These are phyloP conservation scores for Botryotinia calthae DNA, from an alignment of 2,329 filamentous ascomycete genomes.

Conservation along the genomic window DNA sequence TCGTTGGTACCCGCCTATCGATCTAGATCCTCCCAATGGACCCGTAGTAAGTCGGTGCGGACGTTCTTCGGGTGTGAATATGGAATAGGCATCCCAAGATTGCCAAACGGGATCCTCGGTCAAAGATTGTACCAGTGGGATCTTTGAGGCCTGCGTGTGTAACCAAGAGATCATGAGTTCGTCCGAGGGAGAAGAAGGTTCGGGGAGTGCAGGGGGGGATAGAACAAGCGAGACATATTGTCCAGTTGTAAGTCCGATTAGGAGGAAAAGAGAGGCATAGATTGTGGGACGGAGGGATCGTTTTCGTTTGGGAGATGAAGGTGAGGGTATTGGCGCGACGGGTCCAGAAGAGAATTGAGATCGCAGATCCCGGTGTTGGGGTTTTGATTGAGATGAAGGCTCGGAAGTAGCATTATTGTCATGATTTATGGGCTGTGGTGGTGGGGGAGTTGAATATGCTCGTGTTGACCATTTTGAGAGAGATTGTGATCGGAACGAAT, in stretches of 20 bases:
- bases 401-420: background rate
- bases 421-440: conserved; percentile 4
- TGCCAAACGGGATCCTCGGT: conserved; percentile 44
- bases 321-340: background rate
- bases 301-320: conserved; percentile 26
- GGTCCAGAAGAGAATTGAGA: conserved; percentile 32
- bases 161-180: conserved; percentile 43
- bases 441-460: conserved; percentile 15
- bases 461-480: background rate
- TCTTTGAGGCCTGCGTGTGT: conserved; percentile 43
- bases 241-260: conserved; percentile 44
- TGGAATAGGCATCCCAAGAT: conserved; percentile 46
- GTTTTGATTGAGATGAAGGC: background rate
- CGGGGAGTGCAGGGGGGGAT: conserved; percentile 45
- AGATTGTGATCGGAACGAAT: background rate
- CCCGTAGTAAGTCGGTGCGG: conserved; percentile 43
- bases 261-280: conserved; percentile 41
- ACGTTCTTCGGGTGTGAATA: conserved; percentile 25
- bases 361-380: conserved; percentile 28
- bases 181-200: conserved; percentile 45
- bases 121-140: conserved; percentile 50
- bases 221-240: conserved; percentile 43
- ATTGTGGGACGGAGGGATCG: conserved; percentile 37
- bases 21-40: conserved; percentile 44
- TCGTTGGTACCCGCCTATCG: conserved; percentile 52